Percentiles rank a stretch among this genome's conserved stretches.
phyloP scores from a whole-genome alignment of 495 filamentous ascomycete genomes.

The Hypoxylon perforatum region DNA sequence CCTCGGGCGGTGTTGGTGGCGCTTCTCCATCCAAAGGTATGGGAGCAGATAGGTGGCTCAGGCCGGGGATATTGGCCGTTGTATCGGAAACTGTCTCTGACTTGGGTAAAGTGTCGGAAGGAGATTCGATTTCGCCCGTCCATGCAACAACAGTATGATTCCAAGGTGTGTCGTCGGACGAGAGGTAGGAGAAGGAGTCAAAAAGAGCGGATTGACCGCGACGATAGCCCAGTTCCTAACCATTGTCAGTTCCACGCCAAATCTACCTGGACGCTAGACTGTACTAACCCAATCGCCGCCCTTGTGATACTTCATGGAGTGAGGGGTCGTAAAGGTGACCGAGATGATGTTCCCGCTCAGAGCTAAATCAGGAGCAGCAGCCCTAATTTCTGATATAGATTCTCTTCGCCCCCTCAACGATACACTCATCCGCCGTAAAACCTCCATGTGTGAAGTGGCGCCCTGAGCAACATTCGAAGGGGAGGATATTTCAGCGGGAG shows the following conservation, averaged over 20 bases:
- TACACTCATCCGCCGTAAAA: constrained; percentile 72
- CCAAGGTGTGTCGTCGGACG: constrained; percentile 79
- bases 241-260: constrained; percentile 14
- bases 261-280: constrained; percentile 4
- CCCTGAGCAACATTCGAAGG: constrained; percentile 62
- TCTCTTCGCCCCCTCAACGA: constrained; percentile 55
- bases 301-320: constrained; percentile 72
- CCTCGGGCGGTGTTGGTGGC: constrained; percentile 63
- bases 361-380: constrained; percentile 72
- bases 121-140: constrained; percentile 85
- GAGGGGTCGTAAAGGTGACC: constrained; percentile 85
- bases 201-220: constrained; percentile 89
- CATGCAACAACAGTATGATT: constrained; percentile 89
- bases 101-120: constrained; percentile 52
- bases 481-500: constrained; percentile 41
- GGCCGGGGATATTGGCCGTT: constrained; percentile 51
- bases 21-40: constrained; percentile 72
- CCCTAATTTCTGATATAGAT: constrained; percentile 66
- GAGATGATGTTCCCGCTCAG: constrained; percentile 88
- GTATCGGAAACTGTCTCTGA: constrained; percentile 56
- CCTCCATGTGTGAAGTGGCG: constrained; percentile 66
- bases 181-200: constrained; percentile 86
- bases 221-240: constrained; percentile 76
- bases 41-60: constrained; percentile 74
- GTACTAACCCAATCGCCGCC: constrained; percentile 78